These are phyloP conservation scores for Populus hybrid DNA, from an alignment of 441 rosid genomes.

Conservation along the genomic window DNA sequence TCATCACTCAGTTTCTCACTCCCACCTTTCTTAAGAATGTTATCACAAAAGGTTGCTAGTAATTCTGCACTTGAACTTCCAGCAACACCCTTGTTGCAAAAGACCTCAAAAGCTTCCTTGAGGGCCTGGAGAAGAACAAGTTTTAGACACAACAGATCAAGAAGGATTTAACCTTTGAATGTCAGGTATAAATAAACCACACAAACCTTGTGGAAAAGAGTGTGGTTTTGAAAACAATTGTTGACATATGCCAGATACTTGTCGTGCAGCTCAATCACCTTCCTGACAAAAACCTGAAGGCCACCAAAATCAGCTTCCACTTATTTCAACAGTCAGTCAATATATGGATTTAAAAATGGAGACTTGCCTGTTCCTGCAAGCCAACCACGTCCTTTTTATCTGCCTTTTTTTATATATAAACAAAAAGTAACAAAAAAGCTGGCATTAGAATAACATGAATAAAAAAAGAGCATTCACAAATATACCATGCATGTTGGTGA, in stretches of 20 bases:
- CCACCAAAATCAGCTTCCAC: conserved; percentile 14
- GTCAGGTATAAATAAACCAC: neutral
- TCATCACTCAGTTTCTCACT: conserved; percentile 94
- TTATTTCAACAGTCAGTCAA: neutral
- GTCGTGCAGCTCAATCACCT: conserved; percentile 87
- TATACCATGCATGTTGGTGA: neutral
- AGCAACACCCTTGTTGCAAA: conserved; percentile 86
- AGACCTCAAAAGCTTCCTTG: conserved; percentile 95
- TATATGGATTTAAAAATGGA: neutral
- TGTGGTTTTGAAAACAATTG: conserved; percentile 80
- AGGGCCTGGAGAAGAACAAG: conserved; percentile 51
- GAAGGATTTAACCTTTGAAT: neutral
- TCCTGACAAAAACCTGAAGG: conserved; percentile 82
- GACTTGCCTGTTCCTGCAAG: conserved; percentile 71
- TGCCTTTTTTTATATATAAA: conserved; percentile 33
- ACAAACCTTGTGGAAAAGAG: conserved; percentile 88
- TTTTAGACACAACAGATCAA: conserved; percentile 11
- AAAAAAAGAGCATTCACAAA: neutral
- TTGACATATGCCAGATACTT: conserved; percentile 84
- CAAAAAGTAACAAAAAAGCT: neutral
- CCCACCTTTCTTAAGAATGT: conserved; percentile 95
- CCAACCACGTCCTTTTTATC: conserved; percentile 69
- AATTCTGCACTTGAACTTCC: conserved; percentile 97
- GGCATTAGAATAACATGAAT: conserved; percentile 11
- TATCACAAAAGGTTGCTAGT: conserved; percentile 89